These are phyloP conservation scores for Paragyromitra xinjiangensis DNA, from an alignment of 495 filamentous ascomycete genomes.

Conservation along the genomic window DNA sequence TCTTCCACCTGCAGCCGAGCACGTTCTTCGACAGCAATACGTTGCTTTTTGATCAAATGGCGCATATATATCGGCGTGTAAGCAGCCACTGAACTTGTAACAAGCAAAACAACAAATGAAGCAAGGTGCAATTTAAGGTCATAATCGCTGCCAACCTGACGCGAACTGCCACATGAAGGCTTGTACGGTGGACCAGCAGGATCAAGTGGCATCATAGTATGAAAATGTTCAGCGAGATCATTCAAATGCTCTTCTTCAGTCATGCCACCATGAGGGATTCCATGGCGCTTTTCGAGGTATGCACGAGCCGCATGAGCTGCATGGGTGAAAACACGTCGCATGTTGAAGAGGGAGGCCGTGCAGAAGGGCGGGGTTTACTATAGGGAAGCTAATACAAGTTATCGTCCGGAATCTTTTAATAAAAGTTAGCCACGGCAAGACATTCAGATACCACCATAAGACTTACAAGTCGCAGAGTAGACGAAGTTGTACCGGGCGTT, in stretches of 20 bases:
- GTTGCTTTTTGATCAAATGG: conserved; percentile 44
- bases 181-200: conserved; percentile 44
- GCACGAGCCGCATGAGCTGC: conserved; percentile 25
- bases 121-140: conserved; percentile 49
- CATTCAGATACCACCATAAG: not conserved
- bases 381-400: conserved; percentile 3
- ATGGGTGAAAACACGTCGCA: conserved; percentile 42
- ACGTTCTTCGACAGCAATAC: conserved; percentile 33
- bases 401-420: conserved; percentile 14
- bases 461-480: conserved; percentile 33
- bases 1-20: conserved; percentile 39
- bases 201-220: conserved; percentile 50
- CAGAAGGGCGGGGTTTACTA: not conserved
- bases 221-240: conserved; percentile 44
- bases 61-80: conserved; percentile 48
- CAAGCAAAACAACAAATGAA: conserved; percentile 45
- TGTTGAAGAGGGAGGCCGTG: not conserved
- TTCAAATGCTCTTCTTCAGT: conserved; percentile 37
- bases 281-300: conserved; percentile 36
- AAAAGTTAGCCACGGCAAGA: conserved; percentile 6
- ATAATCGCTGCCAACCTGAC: conserved; percentile 41
- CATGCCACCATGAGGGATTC: conserved; percentile 24
- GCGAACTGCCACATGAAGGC: conserved; percentile 40
- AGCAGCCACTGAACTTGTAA: conserved; percentile 44
- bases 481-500: conserved; percentile 16